Conservation (phyloP, 2,329 filamentous ascomycete species). For the Cladorrhinum sp. region DNA sequence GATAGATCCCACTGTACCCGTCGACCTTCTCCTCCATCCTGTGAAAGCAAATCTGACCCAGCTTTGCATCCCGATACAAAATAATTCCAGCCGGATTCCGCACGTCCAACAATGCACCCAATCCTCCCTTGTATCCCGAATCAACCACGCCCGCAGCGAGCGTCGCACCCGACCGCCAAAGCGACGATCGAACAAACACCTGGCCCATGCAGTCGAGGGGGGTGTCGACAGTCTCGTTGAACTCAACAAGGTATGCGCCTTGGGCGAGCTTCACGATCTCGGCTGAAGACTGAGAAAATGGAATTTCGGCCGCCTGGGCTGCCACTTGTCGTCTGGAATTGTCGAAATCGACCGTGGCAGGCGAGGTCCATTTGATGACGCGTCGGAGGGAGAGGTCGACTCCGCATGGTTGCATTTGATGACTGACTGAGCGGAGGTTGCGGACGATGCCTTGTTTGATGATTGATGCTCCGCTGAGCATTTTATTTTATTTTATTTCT, state of each 20-base stretch:
- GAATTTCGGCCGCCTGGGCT: not conserved
- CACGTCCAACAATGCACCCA: constrained; percentile 2
- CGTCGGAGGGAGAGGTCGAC: not conserved
- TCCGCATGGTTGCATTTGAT: not conserved
- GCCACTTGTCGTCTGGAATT: not conserved
- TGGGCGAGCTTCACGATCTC: not conserved
- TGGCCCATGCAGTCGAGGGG: constrained; percentile 11
- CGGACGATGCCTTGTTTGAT: not conserved
- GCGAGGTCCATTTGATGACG: constrained; percentile 2
- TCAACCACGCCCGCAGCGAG: constrained; percentile 6
- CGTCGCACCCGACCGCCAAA: constrained; percentile 4
- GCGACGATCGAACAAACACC: constrained; percentile 5
- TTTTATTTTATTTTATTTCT: not conserved
- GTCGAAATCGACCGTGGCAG: constrained; percentile 5
- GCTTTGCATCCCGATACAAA: constrained; percentile 5
- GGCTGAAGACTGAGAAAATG: not conserved
- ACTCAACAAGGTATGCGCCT: constrained; percentile 7
- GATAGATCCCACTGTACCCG: constrained; percentile 6
- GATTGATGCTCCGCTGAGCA: not conserved
- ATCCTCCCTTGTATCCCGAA: constrained; percentile 3
- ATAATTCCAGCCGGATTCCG: constrained; percentile 3
- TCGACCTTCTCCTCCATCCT: constrained; percentile 1
- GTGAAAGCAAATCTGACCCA: constrained; percentile 1
- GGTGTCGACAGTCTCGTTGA: constrained; percentile 5
- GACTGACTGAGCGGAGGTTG: not conserved